These are phyloP conservation scores for Paspalum vaginatum DNA, from an alignment of 176 grass and related monocot species.

Conservation along the genomic window DNA sequence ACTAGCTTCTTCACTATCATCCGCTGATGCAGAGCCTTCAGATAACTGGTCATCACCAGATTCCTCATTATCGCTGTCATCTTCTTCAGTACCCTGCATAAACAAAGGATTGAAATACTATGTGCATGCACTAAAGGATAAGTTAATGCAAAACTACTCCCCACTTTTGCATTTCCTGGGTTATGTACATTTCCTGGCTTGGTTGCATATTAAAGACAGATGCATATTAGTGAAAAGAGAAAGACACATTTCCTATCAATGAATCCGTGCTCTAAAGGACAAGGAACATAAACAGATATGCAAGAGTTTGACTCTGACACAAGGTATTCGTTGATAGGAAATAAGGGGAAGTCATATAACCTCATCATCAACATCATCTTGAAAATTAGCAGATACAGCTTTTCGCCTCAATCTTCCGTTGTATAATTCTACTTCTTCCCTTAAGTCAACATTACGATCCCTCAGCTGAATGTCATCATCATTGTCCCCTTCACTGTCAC, in stretches of 20 bases:
- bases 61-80: constrained; percentile 43
- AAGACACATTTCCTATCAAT: constrained; percentile 15
- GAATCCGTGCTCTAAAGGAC: constrained; percentile 21
- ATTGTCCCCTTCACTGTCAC: constrained; percentile 51
- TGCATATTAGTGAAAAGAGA: constrained; percentile 6
- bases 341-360: constrained; percentile 29
- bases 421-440: constrained; percentile 63
- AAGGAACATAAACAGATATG: constrained; percentile 9
- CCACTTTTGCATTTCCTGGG: not conserved
- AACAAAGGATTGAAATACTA: constrained; percentile 30
- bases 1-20: constrained; percentile 52
- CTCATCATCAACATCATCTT: constrained; percentile 51
- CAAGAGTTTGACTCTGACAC: not conserved
- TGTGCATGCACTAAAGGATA: constrained; percentile 14
- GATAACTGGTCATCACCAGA: constrained; percentile 64
- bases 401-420: constrained; percentile 83
- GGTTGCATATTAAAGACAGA: constrained; percentile 20
- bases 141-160: constrained; percentile 1
- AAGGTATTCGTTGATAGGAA: constrained; percentile 28
- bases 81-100: constrained; percentile 66
- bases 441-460: constrained; percentile 53
- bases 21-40: constrained; percentile 61
- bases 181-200: constrained; percentile 1
- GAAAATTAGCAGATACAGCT: constrained; percentile 78
- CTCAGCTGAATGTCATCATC: constrained; percentile 44